Evolutionary conservation across 2,329 filamentous ascomycete genomes (phyloP).

Genomic region (Botryotinia convoluta): DNA sequence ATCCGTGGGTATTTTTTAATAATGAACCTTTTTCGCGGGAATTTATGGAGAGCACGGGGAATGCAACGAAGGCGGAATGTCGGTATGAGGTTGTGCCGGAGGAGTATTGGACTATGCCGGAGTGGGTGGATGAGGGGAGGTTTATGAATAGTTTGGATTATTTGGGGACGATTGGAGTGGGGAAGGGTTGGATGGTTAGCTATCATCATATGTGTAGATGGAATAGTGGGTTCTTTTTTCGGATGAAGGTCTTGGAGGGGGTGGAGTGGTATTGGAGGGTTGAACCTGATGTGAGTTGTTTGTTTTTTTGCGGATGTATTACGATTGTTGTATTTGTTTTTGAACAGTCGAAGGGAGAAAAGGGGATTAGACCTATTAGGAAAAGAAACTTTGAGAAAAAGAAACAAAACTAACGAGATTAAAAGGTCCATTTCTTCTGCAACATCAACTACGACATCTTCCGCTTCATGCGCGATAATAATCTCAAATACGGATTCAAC

Average conservation of each 20-base stretch:
- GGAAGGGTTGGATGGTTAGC: constrained; percentile 92
- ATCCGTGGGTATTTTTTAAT: constrained; percentile 89
- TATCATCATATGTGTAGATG: constrained; percentile 99
- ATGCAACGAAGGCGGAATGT: constrained; percentile 67
- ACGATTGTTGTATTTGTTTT: neutral
- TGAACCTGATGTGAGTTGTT: constrained; percentile 53
- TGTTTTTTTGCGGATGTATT: no score
- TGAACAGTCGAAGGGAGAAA: neutral
- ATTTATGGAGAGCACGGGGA: constrained; percentile 68
- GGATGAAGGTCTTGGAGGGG: constrained; percentile 65
- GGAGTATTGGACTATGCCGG: constrained; percentile 95
- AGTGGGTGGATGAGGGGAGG: constrained; percentile 90
- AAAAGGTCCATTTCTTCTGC: constrained; percentile 53
- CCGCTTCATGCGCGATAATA: constrained; percentile 78
- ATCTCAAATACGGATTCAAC: constrained; percentile 75
- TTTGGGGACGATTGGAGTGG: constrained; percentile 89
- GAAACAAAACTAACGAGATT: neutral
- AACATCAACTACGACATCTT: constrained; percentile 81
- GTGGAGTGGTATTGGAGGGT: constrained; percentile 62
- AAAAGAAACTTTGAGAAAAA: neutral
- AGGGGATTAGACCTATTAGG: no score
- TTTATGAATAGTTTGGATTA: constrained; percentile 85
- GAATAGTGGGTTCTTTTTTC: constrained; percentile 81
- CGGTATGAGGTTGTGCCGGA: constrained; percentile 72
- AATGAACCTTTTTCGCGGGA: constrained; percentile 73